These are phyloP conservation scores for Hypoxylon trugodes DNA, from an alignment of 495 filamentous ascomycete genomes.

Conservation along the genomic window DNA sequence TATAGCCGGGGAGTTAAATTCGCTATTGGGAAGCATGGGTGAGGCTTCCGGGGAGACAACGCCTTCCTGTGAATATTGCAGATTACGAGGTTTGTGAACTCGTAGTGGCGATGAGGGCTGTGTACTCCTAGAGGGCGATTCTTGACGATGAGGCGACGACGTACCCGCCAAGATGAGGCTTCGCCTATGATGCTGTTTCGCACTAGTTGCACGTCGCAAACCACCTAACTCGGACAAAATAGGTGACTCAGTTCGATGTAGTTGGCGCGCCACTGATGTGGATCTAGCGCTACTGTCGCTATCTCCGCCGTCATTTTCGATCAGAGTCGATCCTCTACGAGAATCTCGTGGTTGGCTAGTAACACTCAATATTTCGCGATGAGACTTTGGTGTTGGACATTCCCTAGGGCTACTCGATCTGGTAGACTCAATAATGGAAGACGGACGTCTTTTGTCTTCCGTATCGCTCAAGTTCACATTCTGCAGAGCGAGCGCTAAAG, in stretches of 20 bases:
- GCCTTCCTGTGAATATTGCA: constrained; percentile 76
- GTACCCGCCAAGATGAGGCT: constrained; percentile 81
- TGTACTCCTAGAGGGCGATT: constrained; percentile 77
- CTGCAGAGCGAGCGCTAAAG: constrained; percentile 64
- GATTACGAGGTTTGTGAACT: constrained; percentile 79
- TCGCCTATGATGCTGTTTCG: constrained; percentile 79
- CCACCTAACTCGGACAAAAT: constrained; percentile 82
- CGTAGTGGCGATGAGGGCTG: constrained; percentile 88
- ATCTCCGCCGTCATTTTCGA: constrained; percentile 79
- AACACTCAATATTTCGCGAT: constrained; percentile 71
- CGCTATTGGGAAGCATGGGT: constrained; percentile 80
- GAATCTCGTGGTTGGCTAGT: constrained; percentile 69
- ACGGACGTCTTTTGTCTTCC: constrained; percentile 49
- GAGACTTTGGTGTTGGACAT: constrained; percentile 88
- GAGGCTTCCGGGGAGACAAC: constrained; percentile 88
- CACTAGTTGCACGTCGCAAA: constrained; percentile 72
- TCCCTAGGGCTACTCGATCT: constrained; percentile 91
- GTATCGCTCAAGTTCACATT: constrained; percentile 53
- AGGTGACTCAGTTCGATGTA: constrained; percentile 83
- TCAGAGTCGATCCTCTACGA: constrained; percentile 74
- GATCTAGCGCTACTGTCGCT: constrained; percentile 89
- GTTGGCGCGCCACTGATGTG: constrained; percentile 73
- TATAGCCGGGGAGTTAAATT: constrained; percentile 76
- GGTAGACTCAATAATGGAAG: constrained; percentile 61
- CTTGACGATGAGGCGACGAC: constrained; percentile 80